Evolutionary conservation across 1,284 basidiomycete species (phyloP).

Genomic region (Sporisorium reilianum): DNA sequence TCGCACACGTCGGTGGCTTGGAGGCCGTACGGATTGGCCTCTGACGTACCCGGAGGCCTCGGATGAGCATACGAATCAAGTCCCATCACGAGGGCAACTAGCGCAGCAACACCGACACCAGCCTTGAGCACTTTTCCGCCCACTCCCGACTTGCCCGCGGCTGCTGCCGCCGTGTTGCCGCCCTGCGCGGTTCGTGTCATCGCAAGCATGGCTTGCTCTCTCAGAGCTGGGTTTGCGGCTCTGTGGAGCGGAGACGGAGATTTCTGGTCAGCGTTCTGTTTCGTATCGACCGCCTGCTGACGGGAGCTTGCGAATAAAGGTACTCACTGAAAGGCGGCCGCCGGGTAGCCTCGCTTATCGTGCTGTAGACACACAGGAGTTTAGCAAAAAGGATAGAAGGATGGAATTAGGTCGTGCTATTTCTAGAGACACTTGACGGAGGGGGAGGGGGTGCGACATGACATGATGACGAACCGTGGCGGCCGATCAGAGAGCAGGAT

Average conservation of each 20-base stretch:
- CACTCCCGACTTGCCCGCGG: not conserved
- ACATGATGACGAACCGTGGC: not conserved
- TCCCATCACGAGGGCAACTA: constrained; percentile 13
- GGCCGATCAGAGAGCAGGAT: not conserved
- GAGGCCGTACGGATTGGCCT: constrained; percentile 34
- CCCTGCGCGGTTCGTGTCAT: not conserved
- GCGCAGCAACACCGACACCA: constrained; percentile 7
- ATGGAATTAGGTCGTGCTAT: constrained; percentile 16
- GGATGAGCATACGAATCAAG: constrained; percentile 33
- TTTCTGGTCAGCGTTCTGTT: not conserved
- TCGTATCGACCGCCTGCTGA: too few species aligned
- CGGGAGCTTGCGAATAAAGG: not conserved
- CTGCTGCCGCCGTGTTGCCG: not conserved
- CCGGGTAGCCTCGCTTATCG: constrained; percentile 12
- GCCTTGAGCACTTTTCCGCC: constrained; percentile 6
- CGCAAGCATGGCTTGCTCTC: constrained; percentile 14
- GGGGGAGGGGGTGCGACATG: not conserved
- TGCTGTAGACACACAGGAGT: constrained; percentile 17
- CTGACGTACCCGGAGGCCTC: constrained; percentile 12
- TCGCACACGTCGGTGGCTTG: constrained; percentile 18
- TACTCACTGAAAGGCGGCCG: constrained; percentile 24
- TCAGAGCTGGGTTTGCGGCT: constrained; percentile 15
- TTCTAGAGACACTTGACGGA: not conserved
- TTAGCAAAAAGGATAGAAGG: constrained; percentile 1
- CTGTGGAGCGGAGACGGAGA: constrained; percentile 1